A percentile compares a stretch with the other conserved stretches of the same genome.
phyloP scores from a whole-genome alignment of 371 early-diverging fungal genomes.

The Mucor racemosus region DNA sequence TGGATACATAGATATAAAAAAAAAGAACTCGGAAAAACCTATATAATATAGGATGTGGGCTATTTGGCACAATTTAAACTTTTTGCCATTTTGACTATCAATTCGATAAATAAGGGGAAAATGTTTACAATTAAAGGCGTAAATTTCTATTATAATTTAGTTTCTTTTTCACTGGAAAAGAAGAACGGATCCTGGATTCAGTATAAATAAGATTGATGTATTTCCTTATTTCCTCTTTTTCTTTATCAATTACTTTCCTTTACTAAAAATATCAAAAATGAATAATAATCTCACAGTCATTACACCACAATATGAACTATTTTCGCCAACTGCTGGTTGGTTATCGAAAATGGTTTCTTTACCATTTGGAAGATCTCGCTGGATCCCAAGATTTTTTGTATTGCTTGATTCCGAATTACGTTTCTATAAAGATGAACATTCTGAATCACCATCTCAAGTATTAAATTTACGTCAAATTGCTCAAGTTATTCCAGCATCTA shows the following conservation, averaged over 20 bases:
- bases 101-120: not conserved
- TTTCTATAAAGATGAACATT: slow-evolving; percentile 31
- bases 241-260: not conserved
- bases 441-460: slow-evolving; percentile 20
- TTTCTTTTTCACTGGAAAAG: not conserved
- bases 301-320: not conserved
- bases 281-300: not conserved
- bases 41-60: not conserved
- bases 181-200: not conserved
- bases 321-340: slow-evolving; percentile 29
- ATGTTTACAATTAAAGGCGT: not conserved
- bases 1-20: no score
- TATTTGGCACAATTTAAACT: not conserved
- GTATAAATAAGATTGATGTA: slow-evolving; percentile 1
- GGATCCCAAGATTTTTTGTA: slow-evolving; percentile 33
- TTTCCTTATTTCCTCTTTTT: not conserved
- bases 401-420: slow-evolving; percentile 32
- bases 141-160: not conserved
- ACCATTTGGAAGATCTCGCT: slow-evolving; percentile 30
- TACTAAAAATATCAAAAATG: not conserved
- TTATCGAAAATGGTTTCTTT: slow-evolving; percentile 25
- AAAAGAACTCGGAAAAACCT: no score
- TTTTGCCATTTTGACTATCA: not conserved
- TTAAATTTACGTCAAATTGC: slow-evolving; percentile 20
- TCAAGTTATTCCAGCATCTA: slow-evolving; percentile 21